phyloP scores from a whole-genome alignment of 1,284 basidiomycete genomes.

The Phlebopus sp. region DNA sequence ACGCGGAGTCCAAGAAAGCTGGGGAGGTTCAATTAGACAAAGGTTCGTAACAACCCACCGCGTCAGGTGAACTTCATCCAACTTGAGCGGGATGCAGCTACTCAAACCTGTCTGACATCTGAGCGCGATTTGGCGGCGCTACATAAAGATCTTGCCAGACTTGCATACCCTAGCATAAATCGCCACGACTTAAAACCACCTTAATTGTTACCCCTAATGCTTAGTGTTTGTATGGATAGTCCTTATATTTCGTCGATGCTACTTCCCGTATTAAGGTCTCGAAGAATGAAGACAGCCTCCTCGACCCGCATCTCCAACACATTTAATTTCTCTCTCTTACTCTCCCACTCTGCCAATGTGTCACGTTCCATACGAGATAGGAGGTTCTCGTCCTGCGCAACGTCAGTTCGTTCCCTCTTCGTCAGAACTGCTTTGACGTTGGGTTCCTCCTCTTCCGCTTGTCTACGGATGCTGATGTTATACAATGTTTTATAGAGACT shows the following conservation, averaged over 20 bases:
- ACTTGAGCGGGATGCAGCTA: background rate
- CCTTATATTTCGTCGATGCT: slow-evolving; percentile 25
- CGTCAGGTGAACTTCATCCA: background rate
- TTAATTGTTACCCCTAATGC: no score
- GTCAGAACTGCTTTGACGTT: slow-evolving; percentile 68
- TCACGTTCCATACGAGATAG: slow-evolving; percentile 73
- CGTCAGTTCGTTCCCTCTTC: slow-evolving; percentile 79
- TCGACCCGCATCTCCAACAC: slow-evolving; percentile 81
- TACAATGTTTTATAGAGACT: slow-evolving; percentile 85
- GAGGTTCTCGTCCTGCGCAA: slow-evolving; percentile 67
- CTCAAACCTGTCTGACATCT: background rate
- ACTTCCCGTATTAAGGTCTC: slow-evolving; percentile 52
- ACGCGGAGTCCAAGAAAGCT: background rate
- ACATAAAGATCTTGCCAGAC: background rate
- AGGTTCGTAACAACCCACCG: background rate
- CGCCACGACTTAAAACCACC: no score
- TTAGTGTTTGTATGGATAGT: background rate
- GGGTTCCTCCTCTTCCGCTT: slow-evolving; percentile 66
- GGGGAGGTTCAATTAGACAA: background rate
- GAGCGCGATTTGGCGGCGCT: background rate
- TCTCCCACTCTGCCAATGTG: slow-evolving; percentile 63
- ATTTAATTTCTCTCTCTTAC: slow-evolving; percentile 66
- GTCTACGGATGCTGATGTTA: slow-evolving; percentile 74
- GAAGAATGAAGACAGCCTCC: slow-evolving; percentile 80
- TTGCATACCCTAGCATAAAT: background rate